Conservation (phyloP, 2,329 filamentous ascomycete genomes). For the Coniochaeta ligniaria region DNA sequence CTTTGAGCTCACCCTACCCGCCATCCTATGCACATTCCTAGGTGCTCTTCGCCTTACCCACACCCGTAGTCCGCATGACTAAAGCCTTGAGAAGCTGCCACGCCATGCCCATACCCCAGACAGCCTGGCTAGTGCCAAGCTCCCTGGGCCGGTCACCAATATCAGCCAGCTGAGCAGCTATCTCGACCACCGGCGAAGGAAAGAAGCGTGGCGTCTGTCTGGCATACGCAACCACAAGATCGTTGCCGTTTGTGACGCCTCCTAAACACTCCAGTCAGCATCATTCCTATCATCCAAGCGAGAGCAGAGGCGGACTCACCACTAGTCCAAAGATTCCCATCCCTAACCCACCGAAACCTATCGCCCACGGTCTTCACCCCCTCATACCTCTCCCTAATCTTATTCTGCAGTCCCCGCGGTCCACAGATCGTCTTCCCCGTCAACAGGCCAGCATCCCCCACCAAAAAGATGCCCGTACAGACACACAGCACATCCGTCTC, state of each 20-base stretch:
- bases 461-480: conserved; percentile 42
- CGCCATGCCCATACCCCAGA: conserved; percentile 23
- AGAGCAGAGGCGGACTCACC: conserved; percentile 25
- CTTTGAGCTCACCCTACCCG: not conserved
- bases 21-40: not conserved
- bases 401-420: conserved; percentile 34
- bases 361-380: conserved; percentile 35
- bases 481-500: conserved; percentile 42
- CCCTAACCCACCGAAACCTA: conserved; percentile 40
- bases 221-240: conserved; percentile 45
- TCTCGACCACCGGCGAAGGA: conserved; percentile 33
- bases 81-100: conserved; percentile 31
- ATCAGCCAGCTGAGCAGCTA: conserved; percentile 35
- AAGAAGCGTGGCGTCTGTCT: conserved; percentile 32
- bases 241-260: conserved; percentile 50
- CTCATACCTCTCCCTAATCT: conserved; percentile 29
- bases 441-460: conserved; percentile 39
- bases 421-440: conserved; percentile 38
- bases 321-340: conserved; percentile 48
- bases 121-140: conserved; percentile 29
- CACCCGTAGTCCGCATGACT: conserved; percentile 14
- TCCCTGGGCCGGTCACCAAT: conserved; percentile 39
- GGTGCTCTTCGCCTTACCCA: conserved; percentile 1
- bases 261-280: conserved; percentile 21
- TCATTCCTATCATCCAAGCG: not conserved